Evolutionary conservation across 208 protist species (phyloP).

Genomic region (Leptomonas pyrrhocoris): DNA sequence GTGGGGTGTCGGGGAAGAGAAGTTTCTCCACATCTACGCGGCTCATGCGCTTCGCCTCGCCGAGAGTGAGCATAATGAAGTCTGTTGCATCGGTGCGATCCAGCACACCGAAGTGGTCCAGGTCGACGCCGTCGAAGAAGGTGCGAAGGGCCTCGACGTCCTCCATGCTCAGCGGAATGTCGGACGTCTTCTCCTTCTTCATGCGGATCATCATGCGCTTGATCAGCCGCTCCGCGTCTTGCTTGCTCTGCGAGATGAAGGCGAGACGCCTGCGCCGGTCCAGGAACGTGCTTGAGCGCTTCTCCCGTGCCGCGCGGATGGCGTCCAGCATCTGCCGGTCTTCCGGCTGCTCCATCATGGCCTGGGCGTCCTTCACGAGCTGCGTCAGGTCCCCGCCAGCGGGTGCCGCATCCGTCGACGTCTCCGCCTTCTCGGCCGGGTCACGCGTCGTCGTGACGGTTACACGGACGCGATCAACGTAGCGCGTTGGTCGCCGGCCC

Average conservation of each 20-base stretch:
- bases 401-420: neutral
- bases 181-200: slow-evolving; percentile 40
- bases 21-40: slow-evolving; percentile 45
- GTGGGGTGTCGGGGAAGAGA: slow-evolving; percentile 33
- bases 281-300: slow-evolving; percentile 38
- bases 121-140: slow-evolving; percentile 74
- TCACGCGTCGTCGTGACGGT: slow-evolving; percentile 32
- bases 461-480: slow-evolving; percentile 42
- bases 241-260: slow-evolving; percentile 60
- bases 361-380: slow-evolving; percentile 20
- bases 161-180: slow-evolving; percentile 69
- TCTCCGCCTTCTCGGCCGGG: neutral
- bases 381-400: slow-evolving; percentile 19
- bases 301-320: slow-evolving; percentile 31
- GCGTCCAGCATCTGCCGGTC: slow-evolving; percentile 36
- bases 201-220: slow-evolving; percentile 68
- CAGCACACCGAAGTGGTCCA: slow-evolving; percentile 63
- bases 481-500: slow-evolving; percentile 18
- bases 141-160: slow-evolving; percentile 61
- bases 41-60: slow-evolving; percentile 37
- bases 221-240: slow-evolving; percentile 45
- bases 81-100: slow-evolving; percentile 56
- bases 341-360: slow-evolving; percentile 22
- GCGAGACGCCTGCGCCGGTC: slow-evolving; percentile 36
- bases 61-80: slow-evolving; percentile 58